Conservation (phyloP, 176 grass and related monocot species). For the Eleusine indica region DNA sequence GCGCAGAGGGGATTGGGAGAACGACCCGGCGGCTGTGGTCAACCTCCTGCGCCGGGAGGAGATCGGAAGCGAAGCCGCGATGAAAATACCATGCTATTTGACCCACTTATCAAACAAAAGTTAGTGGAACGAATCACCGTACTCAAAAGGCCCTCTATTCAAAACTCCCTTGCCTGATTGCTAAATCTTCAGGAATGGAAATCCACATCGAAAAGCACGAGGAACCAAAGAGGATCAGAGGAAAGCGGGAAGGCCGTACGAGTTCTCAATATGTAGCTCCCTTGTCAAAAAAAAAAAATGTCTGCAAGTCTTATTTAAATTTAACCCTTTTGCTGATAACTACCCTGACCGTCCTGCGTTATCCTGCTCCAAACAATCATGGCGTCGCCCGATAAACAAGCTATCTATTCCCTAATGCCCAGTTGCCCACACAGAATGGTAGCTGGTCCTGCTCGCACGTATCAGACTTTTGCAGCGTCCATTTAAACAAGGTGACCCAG, state of each 20-base stretch:
- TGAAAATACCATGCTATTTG: not conserved
- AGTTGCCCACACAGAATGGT: not conserved
- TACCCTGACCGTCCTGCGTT: not conserved
- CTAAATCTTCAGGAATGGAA: not conserved
- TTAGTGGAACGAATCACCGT: not conserved
- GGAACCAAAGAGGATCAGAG: not conserved
- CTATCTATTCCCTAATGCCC: not conserved
- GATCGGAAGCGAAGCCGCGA: no score
- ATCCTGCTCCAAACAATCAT: not conserved
- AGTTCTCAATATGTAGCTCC: not conserved
- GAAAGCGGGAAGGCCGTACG: constrained; percentile 4
- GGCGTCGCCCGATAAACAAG: not conserved
- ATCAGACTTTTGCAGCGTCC: not conserved
- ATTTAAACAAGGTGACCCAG: not conserved
- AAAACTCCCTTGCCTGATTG: not conserved
- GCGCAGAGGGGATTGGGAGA: no score
- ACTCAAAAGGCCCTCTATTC: not conserved
- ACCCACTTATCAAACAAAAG: constrained; percentile 3
- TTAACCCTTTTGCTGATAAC: not conserved
- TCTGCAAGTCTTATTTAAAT: constrained; percentile 3
- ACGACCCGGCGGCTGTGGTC: no score
- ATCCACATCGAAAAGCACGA: constrained; percentile 36
- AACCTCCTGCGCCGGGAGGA: no score
- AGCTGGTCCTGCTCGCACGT: not conserved
- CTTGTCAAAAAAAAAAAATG: no score